phyloP scores from a whole-genome alignment of 2,329 filamentous ascomycete species.

The Amylocarpus encephaloides region DNA sequence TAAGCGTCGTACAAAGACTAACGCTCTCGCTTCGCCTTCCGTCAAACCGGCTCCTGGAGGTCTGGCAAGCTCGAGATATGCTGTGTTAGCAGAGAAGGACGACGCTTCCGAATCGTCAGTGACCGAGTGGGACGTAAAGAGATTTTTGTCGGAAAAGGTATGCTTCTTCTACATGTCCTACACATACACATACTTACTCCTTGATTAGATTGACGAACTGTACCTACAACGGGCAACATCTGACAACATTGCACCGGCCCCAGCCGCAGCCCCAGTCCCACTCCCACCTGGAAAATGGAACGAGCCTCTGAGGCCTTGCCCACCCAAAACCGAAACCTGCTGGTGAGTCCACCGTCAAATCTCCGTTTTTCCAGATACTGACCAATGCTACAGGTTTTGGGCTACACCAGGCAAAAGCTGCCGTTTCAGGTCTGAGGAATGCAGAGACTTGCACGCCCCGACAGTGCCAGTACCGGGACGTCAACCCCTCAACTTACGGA shows the following conservation, averaged over 20 bases:
- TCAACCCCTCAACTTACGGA: conserved; percentile 15
- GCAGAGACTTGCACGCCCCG: conserved; percentile 16
- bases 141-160: background rate
- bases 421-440: conserved; percentile 25
- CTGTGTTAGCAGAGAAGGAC: conserved; percentile 12
- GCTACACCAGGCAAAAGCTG: conserved; percentile 15
- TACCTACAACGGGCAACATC: background rate
- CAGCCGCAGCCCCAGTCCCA: background rate
- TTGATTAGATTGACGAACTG: background rate
- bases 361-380: background rate
- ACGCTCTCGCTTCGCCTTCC: conserved; percentile 3
- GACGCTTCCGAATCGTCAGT: conserved; percentile 3
- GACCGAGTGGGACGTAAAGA: conserved; percentile 12
- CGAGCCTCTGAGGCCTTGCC: conserved; percentile 11
- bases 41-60: conserved; percentile 7
- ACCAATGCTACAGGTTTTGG: conserved; percentile 12
- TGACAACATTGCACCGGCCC: too few relatives aligned
- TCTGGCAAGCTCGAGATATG: conserved; percentile 15
- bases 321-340: conserved; percentile 20
- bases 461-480: background rate
- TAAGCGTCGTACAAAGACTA: background rate
- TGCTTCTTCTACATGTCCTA: background rate
- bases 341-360: conserved; percentile 12
- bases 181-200: background rate
- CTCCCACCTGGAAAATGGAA: background rate